Evolutionary conservation across 2,329 filamentous ascomycete species (phyloP).

Genomic region (Claviceps pazoutovae): DNA sequence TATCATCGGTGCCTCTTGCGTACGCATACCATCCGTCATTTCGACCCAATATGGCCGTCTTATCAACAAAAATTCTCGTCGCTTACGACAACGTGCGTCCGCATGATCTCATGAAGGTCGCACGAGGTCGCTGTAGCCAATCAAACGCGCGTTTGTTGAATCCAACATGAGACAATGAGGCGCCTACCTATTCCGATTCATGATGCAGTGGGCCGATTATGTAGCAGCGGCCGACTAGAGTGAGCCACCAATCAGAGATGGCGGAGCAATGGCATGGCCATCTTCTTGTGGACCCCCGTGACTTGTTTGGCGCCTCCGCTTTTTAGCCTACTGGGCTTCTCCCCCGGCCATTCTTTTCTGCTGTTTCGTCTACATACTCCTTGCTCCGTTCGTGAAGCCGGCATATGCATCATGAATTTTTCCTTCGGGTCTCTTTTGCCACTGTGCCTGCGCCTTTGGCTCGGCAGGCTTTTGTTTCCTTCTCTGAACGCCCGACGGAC

Average conservation of each 20-base stretch:
- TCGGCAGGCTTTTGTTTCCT: slow-evolving; percentile 14
- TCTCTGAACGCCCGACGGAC: slow-evolving; percentile 5
- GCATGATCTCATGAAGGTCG: neutral
- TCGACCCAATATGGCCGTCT: too few species aligned
- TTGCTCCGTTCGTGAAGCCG: neutral
- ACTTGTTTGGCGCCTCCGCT: neutral
- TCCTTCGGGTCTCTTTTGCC: neutral
- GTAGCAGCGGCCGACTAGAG: too few species aligned
- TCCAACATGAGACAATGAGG: neutral
- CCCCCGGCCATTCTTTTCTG: neutral
- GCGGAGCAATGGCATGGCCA: neutral
- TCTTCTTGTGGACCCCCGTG: neutral
- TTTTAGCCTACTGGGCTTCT: neutral
- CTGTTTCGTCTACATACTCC: neutral
- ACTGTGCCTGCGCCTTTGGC: neutral
- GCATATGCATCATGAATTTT: neutral
- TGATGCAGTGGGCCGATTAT: neutral
- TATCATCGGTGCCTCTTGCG: too few species aligned
- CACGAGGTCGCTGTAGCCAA: neutral
- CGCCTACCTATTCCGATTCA: neutral
- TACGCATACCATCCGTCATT: too few species aligned
- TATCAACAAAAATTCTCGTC: too few species aligned
- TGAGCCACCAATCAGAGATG: neutral
- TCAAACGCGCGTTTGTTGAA: neutral
- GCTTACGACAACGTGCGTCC: too few species aligned